phyloP scores from a whole-genome alignment of 2,329 filamentous ascomycete species.

The Arthrocladium fulminans region DNA sequence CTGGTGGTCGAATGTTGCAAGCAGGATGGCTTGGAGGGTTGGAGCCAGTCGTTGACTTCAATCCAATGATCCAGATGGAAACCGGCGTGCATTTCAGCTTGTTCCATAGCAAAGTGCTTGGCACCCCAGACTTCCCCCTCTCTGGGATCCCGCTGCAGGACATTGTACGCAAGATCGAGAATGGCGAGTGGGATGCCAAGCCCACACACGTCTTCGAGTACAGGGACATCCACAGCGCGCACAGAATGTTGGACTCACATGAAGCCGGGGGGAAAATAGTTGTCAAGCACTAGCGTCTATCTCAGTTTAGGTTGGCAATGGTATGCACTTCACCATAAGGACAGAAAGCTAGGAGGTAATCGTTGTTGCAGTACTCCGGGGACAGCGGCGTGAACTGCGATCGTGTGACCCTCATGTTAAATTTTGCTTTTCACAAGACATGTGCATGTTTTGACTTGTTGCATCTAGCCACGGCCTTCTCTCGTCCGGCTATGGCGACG shows the following conservation, averaged over 20 bases:
- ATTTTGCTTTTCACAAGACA: too few species aligned
- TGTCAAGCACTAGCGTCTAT: constrained; percentile 7
- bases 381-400: too few species aligned
- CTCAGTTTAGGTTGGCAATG: too few species aligned
- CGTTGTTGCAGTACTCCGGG: too few species aligned
- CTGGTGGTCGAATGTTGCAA: constrained; percentile 31
- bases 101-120: constrained; percentile 35
- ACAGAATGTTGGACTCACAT: constrained; percentile 28
- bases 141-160: constrained; percentile 32
- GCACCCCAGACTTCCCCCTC: constrained; percentile 30
- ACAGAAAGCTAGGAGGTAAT: too few species aligned
- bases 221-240: constrained; percentile 28
- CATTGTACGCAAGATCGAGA: constrained; percentile 32
- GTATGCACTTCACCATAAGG: too few species aligned
- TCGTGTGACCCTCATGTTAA: too few species aligned
- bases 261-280: constrained; percentile 31
- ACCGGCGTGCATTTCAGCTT: constrained; percentile 40
- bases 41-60: constrained; percentile 33
- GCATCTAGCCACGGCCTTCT: too few species aligned
- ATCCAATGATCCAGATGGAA: constrained; percentile 39
- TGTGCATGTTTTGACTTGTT: too few species aligned
- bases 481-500: too few species aligned
- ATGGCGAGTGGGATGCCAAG: constrained; percentile 24
- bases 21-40: constrained; percentile 37
- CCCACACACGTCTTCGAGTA: constrained; percentile 29